Percentiles rank a stretch among this genome's conserved stretches.
These are phyloP conservation scores for Phialophora expanda DNA, from an alignment of 2,329 filamentous ascomycete species.

Conservation along the genomic window DNA sequence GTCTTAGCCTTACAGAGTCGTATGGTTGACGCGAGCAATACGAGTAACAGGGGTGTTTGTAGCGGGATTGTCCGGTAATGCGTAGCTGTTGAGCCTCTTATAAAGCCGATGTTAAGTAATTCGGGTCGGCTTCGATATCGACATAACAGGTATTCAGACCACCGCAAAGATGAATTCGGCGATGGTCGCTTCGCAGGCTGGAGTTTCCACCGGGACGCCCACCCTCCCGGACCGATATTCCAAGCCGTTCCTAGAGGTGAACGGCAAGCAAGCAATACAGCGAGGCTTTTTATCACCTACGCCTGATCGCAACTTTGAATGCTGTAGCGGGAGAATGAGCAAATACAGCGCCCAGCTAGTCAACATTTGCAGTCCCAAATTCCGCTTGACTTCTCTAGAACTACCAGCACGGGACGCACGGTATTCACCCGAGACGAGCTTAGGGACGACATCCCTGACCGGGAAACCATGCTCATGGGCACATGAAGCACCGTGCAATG, in stretches of 20 bases:
- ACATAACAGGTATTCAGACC: no score
- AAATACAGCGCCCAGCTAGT: not conserved
- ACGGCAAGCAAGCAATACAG: not conserved
- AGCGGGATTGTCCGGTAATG: not conserved
- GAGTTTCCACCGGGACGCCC: not conserved
- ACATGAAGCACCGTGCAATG: not conserved
- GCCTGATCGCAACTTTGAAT: not conserved
- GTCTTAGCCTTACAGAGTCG: not conserved
- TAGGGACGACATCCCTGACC: not conserved
- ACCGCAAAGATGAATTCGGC: not conserved
- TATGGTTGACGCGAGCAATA: not conserved
- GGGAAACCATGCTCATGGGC: not conserved
- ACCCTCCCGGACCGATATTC: not conserved
- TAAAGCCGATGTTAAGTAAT: no score
- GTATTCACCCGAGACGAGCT: not conserved
- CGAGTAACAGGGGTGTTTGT: not conserved
- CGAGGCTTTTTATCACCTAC: not conserved
- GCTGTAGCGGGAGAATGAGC: not conserved
- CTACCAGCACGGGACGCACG: not conserved
- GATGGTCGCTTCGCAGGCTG: not conserved
- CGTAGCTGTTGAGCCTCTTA: not conserved
- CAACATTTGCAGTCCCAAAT: not conserved
- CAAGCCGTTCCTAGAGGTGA: not conserved
- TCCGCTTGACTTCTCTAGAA: not conserved
- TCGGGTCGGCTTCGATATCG: no score